Evolutionary conservation across 2,329 filamentous ascomycete species (phyloP), one percentile per base, ranked within the genome.

Genomic region (Aspergillus quadricinctus): DNA sequence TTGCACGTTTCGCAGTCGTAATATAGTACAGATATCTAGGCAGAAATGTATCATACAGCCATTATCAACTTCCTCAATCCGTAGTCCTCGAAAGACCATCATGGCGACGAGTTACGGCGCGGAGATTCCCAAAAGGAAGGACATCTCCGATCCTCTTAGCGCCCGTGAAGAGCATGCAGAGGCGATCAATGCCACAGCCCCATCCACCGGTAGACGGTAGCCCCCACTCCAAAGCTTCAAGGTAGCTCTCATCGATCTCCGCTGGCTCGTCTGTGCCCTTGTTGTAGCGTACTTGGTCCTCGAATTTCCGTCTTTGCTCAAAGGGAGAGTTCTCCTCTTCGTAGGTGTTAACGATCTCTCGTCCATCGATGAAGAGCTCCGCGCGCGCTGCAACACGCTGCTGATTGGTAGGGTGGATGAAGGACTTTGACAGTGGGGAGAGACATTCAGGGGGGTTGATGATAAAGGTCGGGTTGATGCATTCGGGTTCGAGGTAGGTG

Each of bases 301-400:
- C 74, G 61, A 99, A 92, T 74, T 99, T 99, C 54, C 83, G 80
- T 48, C 89, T 82, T 76, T 99, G 94, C 66, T 88, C 89, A 53
- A 88, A 86, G 0, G 94, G 94, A 52, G 90, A 89, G 73, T 99
- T 99, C 72, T 99, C 94, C 75, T 99, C 94, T 72, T 99, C 94
- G 73, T 99, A 99, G 78, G 93, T 95, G 74, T 99, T 99, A 58
- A 93, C 90, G 31, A 96, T 81, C 70, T 99, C 94, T 54, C 85
- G 84, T 43, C 88, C 86, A 50, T 84, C 77, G 60, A 95, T 84
- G 75, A 96, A 96, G 23, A 96, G 83, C 74, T 97, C 92, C 0
- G 89, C 90, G 5, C 92, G 87, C 0, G 90, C 89, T 1, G 91
- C 88, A 1, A 96, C 85, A 8, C 83, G 74, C 70, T 97, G 92